These are phyloP conservation scores for Osmanthus fragrans DNA, from an alignment of 257 asterid species.

Conservation along the genomic window DNA sequence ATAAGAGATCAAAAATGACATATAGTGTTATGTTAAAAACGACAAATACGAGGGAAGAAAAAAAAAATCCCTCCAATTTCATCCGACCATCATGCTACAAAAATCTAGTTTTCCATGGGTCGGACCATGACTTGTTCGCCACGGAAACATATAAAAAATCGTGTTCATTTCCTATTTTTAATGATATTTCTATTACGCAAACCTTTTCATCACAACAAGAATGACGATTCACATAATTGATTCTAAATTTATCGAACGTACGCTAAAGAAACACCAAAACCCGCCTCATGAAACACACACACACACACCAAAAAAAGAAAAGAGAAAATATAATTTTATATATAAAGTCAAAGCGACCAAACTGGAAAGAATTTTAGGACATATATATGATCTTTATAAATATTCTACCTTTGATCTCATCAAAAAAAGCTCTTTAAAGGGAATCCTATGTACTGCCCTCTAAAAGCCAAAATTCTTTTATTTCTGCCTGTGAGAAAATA, in stretches of 20 bases:
- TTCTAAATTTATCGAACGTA: neutral
- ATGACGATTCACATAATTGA: neutral
- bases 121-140: too few species aligned
- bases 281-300: neutral
- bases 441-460: slow-evolving; percentile 54
- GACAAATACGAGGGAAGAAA: too few species aligned
- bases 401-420: slow-evolving; percentile 1
- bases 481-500: slow-evolving; percentile 24
- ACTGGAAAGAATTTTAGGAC: neutral
- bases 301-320: neutral
- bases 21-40: neutral
- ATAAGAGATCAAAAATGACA: neutral
- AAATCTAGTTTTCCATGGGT: too few species aligned
- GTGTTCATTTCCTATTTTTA: too few species aligned
- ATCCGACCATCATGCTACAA: too few species aligned
- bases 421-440: slow-evolving; percentile 21
- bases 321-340: neutral
- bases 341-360: neutral
- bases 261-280: neutral
- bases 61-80: neutral
- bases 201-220: neutral
- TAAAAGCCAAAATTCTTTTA: slow-evolving; percentile 38
- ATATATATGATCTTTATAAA: neutral
- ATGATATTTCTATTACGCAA: too few species aligned
- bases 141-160: neutral